Percentiles rank a stretch among this genome's conserved stretches.
These are phyloP conservation scores for Lactarius psammicola DNA, from an alignment of 768 basidiomycete genomes.

Conservation along the genomic window DNA sequence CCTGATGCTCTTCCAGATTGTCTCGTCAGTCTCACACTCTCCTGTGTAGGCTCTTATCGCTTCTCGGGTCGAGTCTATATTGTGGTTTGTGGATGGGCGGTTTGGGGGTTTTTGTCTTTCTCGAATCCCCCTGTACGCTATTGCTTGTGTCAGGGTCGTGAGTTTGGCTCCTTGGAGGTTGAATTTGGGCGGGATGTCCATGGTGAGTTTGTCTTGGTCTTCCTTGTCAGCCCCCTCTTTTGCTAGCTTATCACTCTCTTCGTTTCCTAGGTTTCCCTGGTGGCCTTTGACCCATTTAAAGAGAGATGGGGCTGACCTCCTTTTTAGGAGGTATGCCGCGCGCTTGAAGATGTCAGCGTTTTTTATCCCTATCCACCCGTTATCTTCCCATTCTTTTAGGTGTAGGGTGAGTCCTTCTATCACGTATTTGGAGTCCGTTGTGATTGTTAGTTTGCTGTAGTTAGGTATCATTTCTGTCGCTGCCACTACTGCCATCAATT, in stretches of 20 bases:
- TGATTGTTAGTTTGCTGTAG: neutral
- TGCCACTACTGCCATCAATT: neutral
- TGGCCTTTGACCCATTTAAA: constrained; percentile 9
- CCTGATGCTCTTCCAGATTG: too few species aligned
- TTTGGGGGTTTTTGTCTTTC: too few species aligned
- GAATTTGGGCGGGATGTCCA: too few species aligned
- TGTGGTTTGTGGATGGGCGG: too few species aligned
- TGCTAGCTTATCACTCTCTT: neutral
- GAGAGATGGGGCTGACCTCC: neutral
- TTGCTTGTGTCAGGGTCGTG: too few species aligned
- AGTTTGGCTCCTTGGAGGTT: too few species aligned
- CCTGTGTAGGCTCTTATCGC: too few species aligned
- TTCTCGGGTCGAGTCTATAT: too few species aligned
- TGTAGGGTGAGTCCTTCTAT: neutral
- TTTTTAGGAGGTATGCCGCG: neutral
- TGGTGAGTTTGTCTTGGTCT: neutral
- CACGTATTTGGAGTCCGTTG: neutral
- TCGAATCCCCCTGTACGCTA: too few species aligned
- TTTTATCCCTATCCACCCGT: constrained; percentile 1
- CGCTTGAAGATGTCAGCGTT: neutral
- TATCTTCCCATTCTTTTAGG: neutral
- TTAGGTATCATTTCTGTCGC: neutral
- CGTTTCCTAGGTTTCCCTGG: neutral
- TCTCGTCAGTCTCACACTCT: too few species aligned
- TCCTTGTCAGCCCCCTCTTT: neutral